These are phyloP conservation scores for Ophiostoma quercus DNA, from an alignment of 2,329 filamentous ascomycete species.

Conservation along the genomic window DNA sequence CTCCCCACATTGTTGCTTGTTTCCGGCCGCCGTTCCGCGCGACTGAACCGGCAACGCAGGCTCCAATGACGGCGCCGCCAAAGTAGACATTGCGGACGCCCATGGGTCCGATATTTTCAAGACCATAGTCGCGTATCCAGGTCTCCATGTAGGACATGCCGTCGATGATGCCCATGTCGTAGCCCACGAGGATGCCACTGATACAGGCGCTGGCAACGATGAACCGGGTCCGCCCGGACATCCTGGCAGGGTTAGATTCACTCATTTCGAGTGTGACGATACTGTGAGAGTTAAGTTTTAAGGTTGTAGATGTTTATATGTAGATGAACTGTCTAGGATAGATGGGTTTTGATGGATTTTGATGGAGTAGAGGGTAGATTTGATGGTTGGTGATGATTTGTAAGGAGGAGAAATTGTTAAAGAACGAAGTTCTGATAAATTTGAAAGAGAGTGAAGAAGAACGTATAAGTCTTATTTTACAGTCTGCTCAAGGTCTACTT, in stretches of 20 bases:
- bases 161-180: background rate
- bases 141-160: background rate
- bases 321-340: background rate
- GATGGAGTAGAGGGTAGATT: no score
- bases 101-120: background rate
- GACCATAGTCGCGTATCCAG: background rate
- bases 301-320: background rate
- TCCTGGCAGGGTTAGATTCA: background rate
- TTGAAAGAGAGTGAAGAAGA: no score
- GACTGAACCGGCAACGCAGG: background rate
- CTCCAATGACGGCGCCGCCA: background rate
- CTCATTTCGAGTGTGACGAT: background rate
- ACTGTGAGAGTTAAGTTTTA: background rate
- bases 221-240: background rate
- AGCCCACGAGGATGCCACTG: background rate
- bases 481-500: no score
- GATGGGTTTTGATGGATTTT: no score
- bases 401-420: no score
- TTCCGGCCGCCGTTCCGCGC: background rate
- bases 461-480: no score
- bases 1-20: background rate
- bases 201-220: background rate
- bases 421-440: no score
- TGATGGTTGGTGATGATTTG: no score
- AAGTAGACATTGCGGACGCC: background rate